These are phyloP conservation scores for Mycena haematopus DNA, from an alignment of 768 basidiomycete genomes.

Conservation along the genomic window DNA sequence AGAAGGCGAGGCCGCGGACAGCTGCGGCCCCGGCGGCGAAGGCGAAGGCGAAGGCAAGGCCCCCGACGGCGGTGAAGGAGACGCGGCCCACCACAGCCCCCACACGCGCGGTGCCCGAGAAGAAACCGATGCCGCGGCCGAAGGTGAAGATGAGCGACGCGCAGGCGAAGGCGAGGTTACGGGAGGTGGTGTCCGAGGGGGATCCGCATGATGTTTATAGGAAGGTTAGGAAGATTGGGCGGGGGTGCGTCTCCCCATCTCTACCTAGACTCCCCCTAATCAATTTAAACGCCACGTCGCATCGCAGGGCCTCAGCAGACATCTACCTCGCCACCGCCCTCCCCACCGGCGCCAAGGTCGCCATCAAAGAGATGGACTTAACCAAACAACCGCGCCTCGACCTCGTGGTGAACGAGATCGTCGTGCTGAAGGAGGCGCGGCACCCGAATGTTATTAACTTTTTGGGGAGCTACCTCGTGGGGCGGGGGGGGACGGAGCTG, in stretches of 20 bases:
- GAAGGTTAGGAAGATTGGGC: constrained; percentile 98
- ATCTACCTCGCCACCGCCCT: constrained; percentile 97
- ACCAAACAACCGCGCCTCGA: constrained; percentile 95
- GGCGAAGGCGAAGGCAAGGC: too few species aligned
- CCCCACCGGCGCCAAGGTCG: constrained; percentile 84
- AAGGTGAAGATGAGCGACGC: constrained; percentile 38
- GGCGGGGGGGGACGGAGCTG: neutral
- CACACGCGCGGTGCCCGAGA: too few species aligned
- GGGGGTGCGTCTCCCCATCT: constrained; percentile 71
- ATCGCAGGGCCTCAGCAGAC: constrained; percentile 70
- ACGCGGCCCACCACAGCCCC: too few species aligned
- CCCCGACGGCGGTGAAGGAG: too few species aligned
- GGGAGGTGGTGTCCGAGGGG: constrained; percentile 82
- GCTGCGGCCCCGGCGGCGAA: too few species aligned
- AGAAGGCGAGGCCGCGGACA: too few species aligned
- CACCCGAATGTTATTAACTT: constrained; percentile 98
- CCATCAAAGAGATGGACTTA: constrained; percentile 98
- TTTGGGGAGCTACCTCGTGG: constrained; percentile 54
- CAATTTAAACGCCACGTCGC: constrained; percentile 67
- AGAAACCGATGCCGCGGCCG: too few species aligned
- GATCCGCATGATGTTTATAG: constrained; percentile 92
- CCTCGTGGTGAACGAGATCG: constrained; percentile 95
- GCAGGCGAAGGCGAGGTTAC: constrained; percentile 97
- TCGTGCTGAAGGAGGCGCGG: constrained; percentile 98
- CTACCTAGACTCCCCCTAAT: too few species aligned